These are phyloP conservation scores for Quambalaria eucalypti DNA, from an alignment of 1,284 basidiomycete species.

Conservation along the genomic window DNA sequence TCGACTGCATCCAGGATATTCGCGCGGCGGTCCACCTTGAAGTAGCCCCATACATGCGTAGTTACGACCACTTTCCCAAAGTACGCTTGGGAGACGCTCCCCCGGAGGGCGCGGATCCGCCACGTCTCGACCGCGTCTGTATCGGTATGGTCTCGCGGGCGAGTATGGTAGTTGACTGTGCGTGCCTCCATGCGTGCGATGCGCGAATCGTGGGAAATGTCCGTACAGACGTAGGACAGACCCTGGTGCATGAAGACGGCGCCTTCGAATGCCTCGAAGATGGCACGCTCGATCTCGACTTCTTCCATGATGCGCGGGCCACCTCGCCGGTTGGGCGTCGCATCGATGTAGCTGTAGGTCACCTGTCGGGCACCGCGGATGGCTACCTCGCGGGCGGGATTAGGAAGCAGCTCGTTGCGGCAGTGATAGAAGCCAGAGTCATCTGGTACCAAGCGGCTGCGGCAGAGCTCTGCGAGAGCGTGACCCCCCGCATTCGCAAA, in stretches of 20 bases:
- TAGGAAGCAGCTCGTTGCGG: constrained; percentile 66
- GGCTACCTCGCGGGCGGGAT: constrained; percentile 58
- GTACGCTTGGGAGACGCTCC: constrained; percentile 57
- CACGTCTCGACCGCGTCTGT: constrained; percentile 69
- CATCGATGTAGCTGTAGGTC: constrained; percentile 66
- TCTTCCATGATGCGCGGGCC: constrained; percentile 63
- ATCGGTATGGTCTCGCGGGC: constrained; percentile 56
- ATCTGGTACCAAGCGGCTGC: constrained; percentile 57
- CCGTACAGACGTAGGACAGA: constrained; percentile 57
- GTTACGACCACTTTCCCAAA: constrained; percentile 65
- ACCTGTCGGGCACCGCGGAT: constrained; percentile 72
- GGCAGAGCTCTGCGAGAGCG: constrained; percentile 50
- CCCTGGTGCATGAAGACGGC: constrained; percentile 50
- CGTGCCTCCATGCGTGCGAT: constrained; percentile 62
- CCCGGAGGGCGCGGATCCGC: constrained; percentile 63
- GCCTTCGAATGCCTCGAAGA: constrained; percentile 65
- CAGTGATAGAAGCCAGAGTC: constrained; percentile 67
- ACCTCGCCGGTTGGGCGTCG: constrained; percentile 51
- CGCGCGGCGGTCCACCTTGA: constrained; percentile 44
- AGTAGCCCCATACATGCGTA: constrained; percentile 62
- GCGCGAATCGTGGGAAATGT: constrained; percentile 70
- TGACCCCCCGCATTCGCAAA: too few species aligned
- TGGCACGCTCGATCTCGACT: constrained; percentile 71
- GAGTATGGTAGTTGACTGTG: constrained; percentile 75
- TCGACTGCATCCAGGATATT: constrained; percentile 70